A percentile compares a stretch with the other conserved stretches of the same genome.
Evolutionary conservation across 345 rosid species (phyloP).

Genomic region (Pugionium dolabratum): DNA sequence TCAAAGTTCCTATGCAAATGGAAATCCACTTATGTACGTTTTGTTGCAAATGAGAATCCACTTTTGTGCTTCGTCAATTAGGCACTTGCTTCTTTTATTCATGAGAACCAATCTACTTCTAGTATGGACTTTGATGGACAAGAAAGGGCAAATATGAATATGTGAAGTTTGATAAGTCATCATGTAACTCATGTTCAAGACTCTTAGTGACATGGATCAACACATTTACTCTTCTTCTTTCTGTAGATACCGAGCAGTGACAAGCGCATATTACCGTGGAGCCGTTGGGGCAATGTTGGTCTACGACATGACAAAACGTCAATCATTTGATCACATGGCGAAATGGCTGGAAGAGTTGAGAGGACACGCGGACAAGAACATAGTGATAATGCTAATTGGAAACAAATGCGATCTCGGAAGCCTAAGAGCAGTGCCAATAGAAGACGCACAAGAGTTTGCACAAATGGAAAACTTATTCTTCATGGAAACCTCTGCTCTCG

Average conservation of each 20-base stretch:
- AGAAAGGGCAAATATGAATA: no score
- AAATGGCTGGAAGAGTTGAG: conserved; percentile 81
- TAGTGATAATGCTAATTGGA: no score
- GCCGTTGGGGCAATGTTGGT: conserved; percentile 86
- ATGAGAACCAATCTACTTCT: no score
- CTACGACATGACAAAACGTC: conserved; percentile 86
- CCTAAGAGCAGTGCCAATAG: conserved; percentile 70
- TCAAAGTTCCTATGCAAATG: neutral
- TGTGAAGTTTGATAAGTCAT: no score
- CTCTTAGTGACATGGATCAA: neutral
- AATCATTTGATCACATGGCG: conserved; percentile 80
- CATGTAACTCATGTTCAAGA: neutral
- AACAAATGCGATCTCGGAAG: conserved; percentile 63
- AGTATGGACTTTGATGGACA: no score
- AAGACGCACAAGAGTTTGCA: conserved; percentile 83
- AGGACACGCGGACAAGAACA: conserved; percentile 59
- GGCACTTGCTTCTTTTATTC: no score
- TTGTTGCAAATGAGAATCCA: no score
- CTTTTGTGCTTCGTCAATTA: no score
- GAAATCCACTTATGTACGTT: neutral
- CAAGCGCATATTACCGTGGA: conserved; percentile 81
- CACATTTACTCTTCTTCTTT: neutral
- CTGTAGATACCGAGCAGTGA: conserved; percentile 76
- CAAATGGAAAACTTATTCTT: conserved; percentile 81
- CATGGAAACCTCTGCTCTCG: conserved; percentile 85